Conservation (phyloP, 139 green algal genomes). For the Diplosphaera chodatii region DNA sequence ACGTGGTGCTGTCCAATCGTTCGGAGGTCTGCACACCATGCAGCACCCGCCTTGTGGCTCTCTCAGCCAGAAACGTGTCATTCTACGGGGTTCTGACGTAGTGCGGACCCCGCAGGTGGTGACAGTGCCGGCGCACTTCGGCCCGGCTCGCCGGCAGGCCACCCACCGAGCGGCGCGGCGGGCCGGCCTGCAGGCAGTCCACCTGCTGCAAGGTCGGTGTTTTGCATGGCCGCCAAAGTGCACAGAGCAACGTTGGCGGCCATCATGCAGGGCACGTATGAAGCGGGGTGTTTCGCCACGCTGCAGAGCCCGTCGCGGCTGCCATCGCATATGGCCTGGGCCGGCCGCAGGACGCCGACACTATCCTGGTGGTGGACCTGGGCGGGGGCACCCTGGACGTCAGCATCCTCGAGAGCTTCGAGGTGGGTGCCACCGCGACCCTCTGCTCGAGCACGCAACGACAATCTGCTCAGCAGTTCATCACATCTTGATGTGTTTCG, state of each 20-base stretch:
- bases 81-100: too few relatives aligned
- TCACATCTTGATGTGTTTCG: too few relatives aligned
- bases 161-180: slow-evolving; percentile 46
- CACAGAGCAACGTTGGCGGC: too few relatives aligned
- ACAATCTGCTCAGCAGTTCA: too few relatives aligned
- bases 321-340: slow-evolving; percentile 74
- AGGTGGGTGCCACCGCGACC: slow-evolving; percentile 60
- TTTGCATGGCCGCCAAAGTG: not conserved
- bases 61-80: too few relatives aligned
- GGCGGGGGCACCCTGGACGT: slow-evolving; percentile 80
- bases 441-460: too few relatives aligned
- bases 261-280: too few relatives aligned
- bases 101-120: slow-evolving; percentile 41
- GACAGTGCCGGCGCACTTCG: slow-evolving; percentile 70
- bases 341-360: slow-evolving; percentile 28
- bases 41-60: too few relatives aligned
- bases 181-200: slow-evolving; percentile 48
- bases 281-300: too few relatives aligned
- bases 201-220: slow-evolving; percentile 27
- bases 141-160: slow-evolving; percentile 40
- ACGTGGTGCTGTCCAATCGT: too few relatives aligned
- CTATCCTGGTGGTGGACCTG: slow-evolving; percentile 78
- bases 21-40: too few relatives aligned
- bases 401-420: slow-evolving; percentile 67
- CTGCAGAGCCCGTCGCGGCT: slow-evolving; percentile 65